phyloP scores from a whole-genome alignment of 176 grass and related monocot species.

The Oryza longistaminata region DNA sequence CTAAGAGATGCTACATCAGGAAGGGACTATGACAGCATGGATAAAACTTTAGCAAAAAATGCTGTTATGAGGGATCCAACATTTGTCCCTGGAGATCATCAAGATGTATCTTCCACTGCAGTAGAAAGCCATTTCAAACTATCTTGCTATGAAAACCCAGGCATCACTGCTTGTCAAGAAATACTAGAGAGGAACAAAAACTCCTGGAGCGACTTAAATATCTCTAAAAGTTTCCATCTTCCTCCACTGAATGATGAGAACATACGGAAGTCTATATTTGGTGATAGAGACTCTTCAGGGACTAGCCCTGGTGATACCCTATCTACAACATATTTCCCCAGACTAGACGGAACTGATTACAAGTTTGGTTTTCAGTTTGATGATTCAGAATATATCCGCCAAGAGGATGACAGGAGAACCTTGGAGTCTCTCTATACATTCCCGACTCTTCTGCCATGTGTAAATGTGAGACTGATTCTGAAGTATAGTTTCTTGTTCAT shows the following conservation, averaged over 20 bases:
- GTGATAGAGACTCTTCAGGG: slow-evolving; percentile 41
- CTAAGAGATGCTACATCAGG: slow-evolving; percentile 56
- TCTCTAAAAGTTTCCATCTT: slow-evolving; percentile 75
- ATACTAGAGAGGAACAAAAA: slow-evolving; percentile 49
- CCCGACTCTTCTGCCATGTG: slow-evolving; percentile 89
- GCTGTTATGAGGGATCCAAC: slow-evolving; percentile 19
- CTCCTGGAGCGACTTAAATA: slow-evolving; percentile 78
- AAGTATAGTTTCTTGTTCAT: slow-evolving; percentile 27
- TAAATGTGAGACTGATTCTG: slow-evolving; percentile 50
- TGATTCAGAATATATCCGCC: slow-evolving; percentile 57
- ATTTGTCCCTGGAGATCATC: background rate
- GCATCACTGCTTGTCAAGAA: slow-evolving; percentile 60
- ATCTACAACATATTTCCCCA: slow-evolving; percentile 23
- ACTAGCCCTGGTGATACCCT: slow-evolving; percentile 30
- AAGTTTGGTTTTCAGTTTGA: slow-evolving; percentile 70
- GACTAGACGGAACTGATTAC: slow-evolving; percentile 78
- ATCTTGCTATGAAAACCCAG: slow-evolving; percentile 59
- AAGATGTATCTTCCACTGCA: slow-evolving; percentile 27
- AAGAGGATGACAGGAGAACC: slow-evolving; percentile 59
- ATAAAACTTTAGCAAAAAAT: slow-evolving; percentile 37
- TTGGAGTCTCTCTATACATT: slow-evolving; percentile 68
- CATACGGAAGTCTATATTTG: slow-evolving; percentile 70
- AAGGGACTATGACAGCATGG: slow-evolving; percentile 37
- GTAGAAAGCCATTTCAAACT: slow-evolving; percentile 40
- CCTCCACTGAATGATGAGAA: slow-evolving; percentile 79